Percentiles rank a stretch among this genome's conserved stretches.
Evolutionary conservation across 305 asterid genomes (phyloP).

Genomic region (Galium porrigens): DNA sequence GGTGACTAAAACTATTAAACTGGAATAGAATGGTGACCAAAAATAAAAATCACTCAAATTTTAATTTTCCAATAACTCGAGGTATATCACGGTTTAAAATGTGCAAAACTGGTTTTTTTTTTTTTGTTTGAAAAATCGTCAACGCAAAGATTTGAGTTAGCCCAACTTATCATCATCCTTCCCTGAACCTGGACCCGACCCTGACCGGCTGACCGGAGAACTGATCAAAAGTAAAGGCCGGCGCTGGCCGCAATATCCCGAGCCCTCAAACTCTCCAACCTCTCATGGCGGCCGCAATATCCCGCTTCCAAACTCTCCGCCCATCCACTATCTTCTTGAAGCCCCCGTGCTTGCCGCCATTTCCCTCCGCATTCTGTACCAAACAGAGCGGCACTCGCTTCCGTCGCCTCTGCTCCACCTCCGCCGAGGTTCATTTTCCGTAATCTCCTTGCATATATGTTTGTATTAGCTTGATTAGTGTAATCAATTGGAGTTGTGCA

Average conservation of each 20-base stretch:
- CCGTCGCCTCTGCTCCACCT: constrained; percentile 35
- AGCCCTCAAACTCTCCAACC: constrained; percentile 13
- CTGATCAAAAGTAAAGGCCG: not conserved
- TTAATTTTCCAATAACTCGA: no score
- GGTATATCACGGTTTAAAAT: no score
- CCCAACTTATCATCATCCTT: no score
- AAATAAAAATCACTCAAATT: no score
- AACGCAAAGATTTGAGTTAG: no score
- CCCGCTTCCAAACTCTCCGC: constrained; percentile 45
- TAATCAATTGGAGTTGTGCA: constrained; percentile 4
- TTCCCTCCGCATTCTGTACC: constrained; percentile 18
- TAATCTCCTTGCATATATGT: not conserved
- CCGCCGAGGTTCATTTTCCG: constrained; percentile 1
- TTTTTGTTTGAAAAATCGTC: no score
- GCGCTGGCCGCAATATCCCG: constrained; percentile 2
- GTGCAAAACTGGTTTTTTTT: no score
- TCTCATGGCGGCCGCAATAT: constrained; percentile 44
- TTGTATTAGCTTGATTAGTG: not conserved
- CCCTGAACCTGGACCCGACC: no score
- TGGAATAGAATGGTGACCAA: no score
- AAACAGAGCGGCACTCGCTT: constrained; percentile 16
- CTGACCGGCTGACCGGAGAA: not conserved
- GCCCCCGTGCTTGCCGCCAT: constrained; percentile 19
- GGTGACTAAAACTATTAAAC: no score
- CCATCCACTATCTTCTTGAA: constrained; percentile 23